phyloP scores from a whole-genome alignment of 2,329 filamentous ascomycete species.

The Colletotrichum ledebouriae region DNA sequence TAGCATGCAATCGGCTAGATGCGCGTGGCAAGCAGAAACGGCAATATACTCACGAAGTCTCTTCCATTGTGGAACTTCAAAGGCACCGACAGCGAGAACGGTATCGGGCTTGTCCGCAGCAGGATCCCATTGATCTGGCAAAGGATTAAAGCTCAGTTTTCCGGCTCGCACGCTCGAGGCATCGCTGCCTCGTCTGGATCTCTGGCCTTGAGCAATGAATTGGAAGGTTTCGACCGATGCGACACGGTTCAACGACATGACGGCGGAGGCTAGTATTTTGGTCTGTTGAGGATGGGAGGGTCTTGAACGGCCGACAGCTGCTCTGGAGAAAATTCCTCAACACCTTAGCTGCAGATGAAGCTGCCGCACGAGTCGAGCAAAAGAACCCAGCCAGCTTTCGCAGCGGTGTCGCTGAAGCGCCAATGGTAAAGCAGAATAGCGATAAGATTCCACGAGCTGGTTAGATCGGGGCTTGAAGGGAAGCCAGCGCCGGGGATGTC shows the following conservation, averaged over 20 bases:
- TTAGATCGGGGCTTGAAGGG: neutral
- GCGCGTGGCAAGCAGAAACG: neutral
- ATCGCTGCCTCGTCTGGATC: conserved; percentile 59
- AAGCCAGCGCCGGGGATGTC: neutral
- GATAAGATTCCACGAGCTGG: too few species aligned
- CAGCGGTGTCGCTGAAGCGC: neutral
- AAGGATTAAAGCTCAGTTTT: conserved; percentile 67
- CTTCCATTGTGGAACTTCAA: conserved; percentile 68
- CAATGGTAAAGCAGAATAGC: too few species aligned
- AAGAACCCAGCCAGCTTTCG: neutral
- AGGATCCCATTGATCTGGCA: conserved; percentile 66
- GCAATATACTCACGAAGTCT: conserved; percentile 59
- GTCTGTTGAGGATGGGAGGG: too few species aligned
- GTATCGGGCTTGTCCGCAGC: conserved; percentile 55
- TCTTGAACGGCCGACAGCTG: too few species aligned
- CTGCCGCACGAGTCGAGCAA: neutral
- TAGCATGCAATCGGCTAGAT: neutral
- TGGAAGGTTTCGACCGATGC: conserved; percentile 67
- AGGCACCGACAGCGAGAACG: conserved; percentile 64
- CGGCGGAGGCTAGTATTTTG: neutral
- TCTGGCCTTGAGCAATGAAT: conserved; percentile 53
- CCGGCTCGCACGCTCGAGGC: conserved; percentile 61
- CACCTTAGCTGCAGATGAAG: too few species aligned
- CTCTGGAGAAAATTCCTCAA: too few species aligned
- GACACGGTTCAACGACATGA: conserved; percentile 67